phyloP scores from a whole-genome alignment of 345 rosid species.

The Passiflora organensis region DNA sequence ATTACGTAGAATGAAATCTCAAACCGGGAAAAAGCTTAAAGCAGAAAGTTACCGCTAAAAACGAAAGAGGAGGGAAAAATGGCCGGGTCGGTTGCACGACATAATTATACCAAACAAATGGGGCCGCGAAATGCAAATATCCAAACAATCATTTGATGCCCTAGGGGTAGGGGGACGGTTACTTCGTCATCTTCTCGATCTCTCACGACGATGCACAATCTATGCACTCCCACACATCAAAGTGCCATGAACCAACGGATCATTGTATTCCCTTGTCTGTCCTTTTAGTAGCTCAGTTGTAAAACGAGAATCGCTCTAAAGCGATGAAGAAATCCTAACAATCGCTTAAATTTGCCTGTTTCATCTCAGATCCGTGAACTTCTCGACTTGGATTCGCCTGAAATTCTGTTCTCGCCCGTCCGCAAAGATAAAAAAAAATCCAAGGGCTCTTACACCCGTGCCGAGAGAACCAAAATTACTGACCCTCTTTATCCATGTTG shows the following conservation, averaged over 20 bases:
- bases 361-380: slow-evolving; percentile 30
- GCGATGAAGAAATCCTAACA: too few species aligned
- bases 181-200: background rate
- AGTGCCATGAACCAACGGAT: background rate
- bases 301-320: too few species aligned
- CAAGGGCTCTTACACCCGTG: too few species aligned
- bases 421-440: too few species aligned
- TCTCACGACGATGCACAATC: background rate
- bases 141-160: slow-evolving; percentile 10
- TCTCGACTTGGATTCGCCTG: slow-evolving; percentile 13
- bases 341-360: background rate
- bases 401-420: slow-evolving; percentile 24
- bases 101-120: background rate
- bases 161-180: slow-evolving; percentile 16
- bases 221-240: background rate
- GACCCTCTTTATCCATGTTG: background rate
- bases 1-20: too few species aligned
- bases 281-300: too few species aligned
- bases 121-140: slow-evolving; percentile 11
- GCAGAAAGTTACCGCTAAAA: too few species aligned
- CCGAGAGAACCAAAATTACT: too few species aligned
- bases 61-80: too few species aligned
- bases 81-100: too few species aligned
- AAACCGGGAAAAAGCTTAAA: too few species aligned
- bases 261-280: too few species aligned